Base-by-base conservation (phyloP, 306 rosid species). In the Styphnolobium japonicum region DNA sequence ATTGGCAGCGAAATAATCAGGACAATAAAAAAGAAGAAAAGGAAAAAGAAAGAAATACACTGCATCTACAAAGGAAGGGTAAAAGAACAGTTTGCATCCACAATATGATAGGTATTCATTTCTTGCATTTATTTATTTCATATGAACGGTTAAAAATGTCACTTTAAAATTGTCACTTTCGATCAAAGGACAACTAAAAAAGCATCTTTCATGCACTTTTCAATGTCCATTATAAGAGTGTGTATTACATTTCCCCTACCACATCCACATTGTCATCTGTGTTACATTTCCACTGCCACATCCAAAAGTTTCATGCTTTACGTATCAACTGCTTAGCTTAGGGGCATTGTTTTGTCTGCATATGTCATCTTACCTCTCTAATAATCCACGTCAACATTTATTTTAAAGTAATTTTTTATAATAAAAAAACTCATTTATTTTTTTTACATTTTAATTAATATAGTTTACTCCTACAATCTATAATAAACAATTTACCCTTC, bases 121-220 rank as follows among this genome's bases (percentile, higher is more conserved):
- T 39, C 21, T 27, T 49, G 43, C n/a, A 25, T 51, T n/a, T 52
- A 11, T 52, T 46, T 31, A 60, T 7, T 37, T 65, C 45, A 33
- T 56, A 31, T 55, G 42, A 73, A 42, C 10, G 1, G 52, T 33
- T 29, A 55, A 73, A 46, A 53, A 7, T 40, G 33, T 67, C 2
- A 78, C 68, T 67, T 55, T 67, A 6, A 27, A 22, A 72, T 64
- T 78, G 58, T 72, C 69, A 39, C 67, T 68, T 31, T 74, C 48
- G 7, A 71, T 12, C 51, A 73, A 83, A 48, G 62, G 52, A 23
- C 46, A 79, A 48, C 18, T 5, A 31, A 10, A 42, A 62, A 36
- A 49, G 49, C 36, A 65, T 3, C 27, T 25, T 53, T 62, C 2
- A 31, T 79, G 71, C 75, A 53, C 72, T 71, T 76, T 51, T 65